Conservation (phyloP, 1,139 yeast species). For the Schizosaccharomyces versatilis region DNA sequence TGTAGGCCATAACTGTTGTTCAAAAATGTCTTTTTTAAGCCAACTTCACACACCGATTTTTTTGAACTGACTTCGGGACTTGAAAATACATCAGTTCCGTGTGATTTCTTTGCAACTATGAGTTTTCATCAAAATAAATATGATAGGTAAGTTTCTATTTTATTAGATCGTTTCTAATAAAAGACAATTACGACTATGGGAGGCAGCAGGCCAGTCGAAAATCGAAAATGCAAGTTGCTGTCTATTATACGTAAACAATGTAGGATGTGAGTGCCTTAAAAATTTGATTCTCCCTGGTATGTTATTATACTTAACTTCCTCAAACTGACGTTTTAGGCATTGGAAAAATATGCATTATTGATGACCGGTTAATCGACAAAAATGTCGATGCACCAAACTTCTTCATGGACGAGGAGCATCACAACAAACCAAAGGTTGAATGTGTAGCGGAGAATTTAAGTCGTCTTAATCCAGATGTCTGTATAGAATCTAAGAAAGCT, state of each 20-base stretch:
- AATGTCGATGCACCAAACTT: slow-evolving; percentile 37
- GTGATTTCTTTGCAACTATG: background rate
- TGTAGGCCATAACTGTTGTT: background rate
- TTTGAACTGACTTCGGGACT: too few species aligned
- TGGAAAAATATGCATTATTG: slow-evolving; percentile 44
- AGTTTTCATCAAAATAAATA: slow-evolving; percentile 18
- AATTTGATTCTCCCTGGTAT: slow-evolving; percentile 59
- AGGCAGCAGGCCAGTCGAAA: slow-evolving; percentile 44
- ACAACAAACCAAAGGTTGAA: slow-evolving; percentile 25
- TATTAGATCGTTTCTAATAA: slow-evolving; percentile 27
- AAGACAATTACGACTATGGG: slow-evolving; percentile 81
- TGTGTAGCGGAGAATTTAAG: slow-evolving; percentile 25
- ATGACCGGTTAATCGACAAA: slow-evolving; percentile 23
- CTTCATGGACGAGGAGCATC: slow-evolving; percentile 30
- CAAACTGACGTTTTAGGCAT: slow-evolving; percentile 16
- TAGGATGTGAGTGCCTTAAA: slow-evolving; percentile 51
- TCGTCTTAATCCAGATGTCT: slow-evolving; percentile 42
- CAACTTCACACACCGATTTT: background rate
- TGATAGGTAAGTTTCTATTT: background rate
- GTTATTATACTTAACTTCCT: slow-evolving; percentile 7
- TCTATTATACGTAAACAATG: slow-evolving; percentile 35
- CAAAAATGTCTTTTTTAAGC: background rate
- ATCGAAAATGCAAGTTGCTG: slow-evolving; percentile 41
- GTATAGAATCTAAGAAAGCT: slow-evolving; percentile 21
- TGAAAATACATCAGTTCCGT: background rate